Base-by-base conservation (phyloP, 495 filamentous ascomycete genomes). In the Podospora anserina region DNA sequence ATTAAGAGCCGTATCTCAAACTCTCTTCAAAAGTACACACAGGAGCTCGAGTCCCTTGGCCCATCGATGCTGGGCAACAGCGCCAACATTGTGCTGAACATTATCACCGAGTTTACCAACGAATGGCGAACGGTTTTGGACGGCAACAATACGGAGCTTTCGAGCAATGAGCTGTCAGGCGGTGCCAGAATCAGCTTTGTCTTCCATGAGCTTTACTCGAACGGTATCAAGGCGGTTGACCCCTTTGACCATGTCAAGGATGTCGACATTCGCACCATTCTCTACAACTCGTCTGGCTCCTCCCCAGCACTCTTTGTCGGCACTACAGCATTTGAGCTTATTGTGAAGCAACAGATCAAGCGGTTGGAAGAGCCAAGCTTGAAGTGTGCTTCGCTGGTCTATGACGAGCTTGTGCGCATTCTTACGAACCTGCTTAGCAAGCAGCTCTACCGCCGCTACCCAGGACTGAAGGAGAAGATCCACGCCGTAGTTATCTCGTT, bases 161-260 rank as follows among this genome's bases (percentile, higher is more conserved):
- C 96, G 39, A 96, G 91, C 80, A 86, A 90, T 26, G 96, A 99
- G 78, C 82, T 99, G 67, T 97, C 94, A 1, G 96, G 96, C 67
- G 96, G 96, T 81, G 96, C 96, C 65, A 89, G 96, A 86, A 99
- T 99, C 78, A 97, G 92, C 80, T 99, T 99, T 75, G 96, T 99
- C 55, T 99, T 97, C 86, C 96, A 99, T 78, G 96, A 99, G 78
- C 82, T 99, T 16, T 99, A 98, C 80, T 88, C 93, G 57, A 99
- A 99, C 79, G 96, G 96, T 80, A 88, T 99, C 77, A 98, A 97
- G 84, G 94, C 96, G 0, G 91, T 99, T 23, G 96, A 98, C 78
- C 96, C 96, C 18, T 99, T 99, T 77, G 96, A 99, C 75, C 84
- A 92, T 67, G 92, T 97, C 78, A 98, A 98, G 82, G 96, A 99